A percentile compares a stretch with the other conserved stretches of the same genome.
phyloP scores from a whole-genome alignment of 176 grass and related monocot genomes.

The Carex cristatella region DNA sequence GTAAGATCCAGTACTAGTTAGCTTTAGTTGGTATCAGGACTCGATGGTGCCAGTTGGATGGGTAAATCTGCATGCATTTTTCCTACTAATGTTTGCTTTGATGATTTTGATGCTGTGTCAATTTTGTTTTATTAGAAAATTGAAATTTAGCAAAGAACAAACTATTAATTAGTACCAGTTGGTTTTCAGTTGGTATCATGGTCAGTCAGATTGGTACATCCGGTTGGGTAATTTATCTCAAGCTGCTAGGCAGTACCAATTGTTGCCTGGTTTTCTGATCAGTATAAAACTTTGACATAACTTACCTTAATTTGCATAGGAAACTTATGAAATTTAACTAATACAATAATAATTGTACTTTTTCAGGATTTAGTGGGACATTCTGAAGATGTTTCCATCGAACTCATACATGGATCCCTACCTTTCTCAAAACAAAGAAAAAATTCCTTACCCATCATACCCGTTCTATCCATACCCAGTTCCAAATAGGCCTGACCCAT shows the following conservation, averaged over 20 bases:
- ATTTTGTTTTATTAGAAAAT: background rate
- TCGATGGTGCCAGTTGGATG: background rate
- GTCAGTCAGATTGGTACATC: background rate
- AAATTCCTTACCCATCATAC: constrained; percentile 35
- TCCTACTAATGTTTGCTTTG: background rate
- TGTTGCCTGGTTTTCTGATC: background rate
- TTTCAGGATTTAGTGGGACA: background rate
- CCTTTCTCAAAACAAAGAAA: constrained; percentile 40
- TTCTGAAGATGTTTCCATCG: constrained; percentile 40
- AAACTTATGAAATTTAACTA: background rate
- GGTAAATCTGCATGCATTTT: background rate
- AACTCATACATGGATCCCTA: constrained; percentile 64
- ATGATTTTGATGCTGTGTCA: background rate
- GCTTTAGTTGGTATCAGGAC: background rate
- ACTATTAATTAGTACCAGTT: background rate
- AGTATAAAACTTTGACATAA: background rate
- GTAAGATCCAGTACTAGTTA: background rate
- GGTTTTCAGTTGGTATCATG: background rate
- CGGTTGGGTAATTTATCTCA: too few species aligned
- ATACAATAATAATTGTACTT: background rate
- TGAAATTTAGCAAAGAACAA: background rate
- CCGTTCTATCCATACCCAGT: constrained; percentile 31
- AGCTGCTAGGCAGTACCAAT: background rate
- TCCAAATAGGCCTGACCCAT: constrained; percentile 15
- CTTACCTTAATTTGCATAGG: background rate